Percentiles rank a stretch among this genome's conserved stretches.
Conservation (phyloP, 2,329 filamentous ascomycete genomes). For the Apiospora pterosperma region DNA sequence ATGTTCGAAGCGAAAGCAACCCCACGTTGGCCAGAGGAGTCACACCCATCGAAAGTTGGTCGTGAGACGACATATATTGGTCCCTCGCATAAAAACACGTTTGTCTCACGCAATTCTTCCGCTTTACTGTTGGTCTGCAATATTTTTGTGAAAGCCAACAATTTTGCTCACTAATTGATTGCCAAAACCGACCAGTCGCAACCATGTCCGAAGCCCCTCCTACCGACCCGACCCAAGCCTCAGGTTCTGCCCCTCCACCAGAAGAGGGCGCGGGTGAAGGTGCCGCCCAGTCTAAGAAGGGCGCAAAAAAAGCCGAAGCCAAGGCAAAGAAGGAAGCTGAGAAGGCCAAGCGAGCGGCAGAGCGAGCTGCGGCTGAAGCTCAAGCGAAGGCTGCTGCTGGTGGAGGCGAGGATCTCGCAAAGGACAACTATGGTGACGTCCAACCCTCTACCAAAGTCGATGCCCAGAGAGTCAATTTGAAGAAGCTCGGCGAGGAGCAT, state of each 20-base stretch:
- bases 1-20: conserved; percentile 5
- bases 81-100: not conserved
- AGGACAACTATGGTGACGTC: conserved; percentile 76
- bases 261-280: conserved; percentile 5
- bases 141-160: not conserved
- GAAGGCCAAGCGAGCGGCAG: conserved; percentile 71
- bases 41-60: conserved; percentile 9
- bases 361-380: conserved; percentile 69
- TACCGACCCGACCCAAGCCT: conserved; percentile 15
- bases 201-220: conserved; percentile 32
- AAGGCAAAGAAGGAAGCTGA: conserved; percentile 87
- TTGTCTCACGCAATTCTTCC: not conserved
- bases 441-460: conserved; percentile 56
- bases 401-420: conserved; percentile 62
- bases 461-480: conserved; percentile 57
- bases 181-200: not conserved
- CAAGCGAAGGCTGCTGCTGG: conserved; percentile 63
- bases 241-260: conserved; percentile 12
- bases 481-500: conserved; percentile 60
- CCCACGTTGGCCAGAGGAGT: conserved; percentile 16
- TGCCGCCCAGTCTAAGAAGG: conserved; percentile 63
- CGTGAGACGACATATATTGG: not conserved
- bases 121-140: not conserved
- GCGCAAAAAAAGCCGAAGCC: conserved; percentile 76
- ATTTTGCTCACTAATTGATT: not conserved